phyloP scores from a whole-genome alignment of 768 basidiomycete species.

The Clavulina sp. region DNA sequence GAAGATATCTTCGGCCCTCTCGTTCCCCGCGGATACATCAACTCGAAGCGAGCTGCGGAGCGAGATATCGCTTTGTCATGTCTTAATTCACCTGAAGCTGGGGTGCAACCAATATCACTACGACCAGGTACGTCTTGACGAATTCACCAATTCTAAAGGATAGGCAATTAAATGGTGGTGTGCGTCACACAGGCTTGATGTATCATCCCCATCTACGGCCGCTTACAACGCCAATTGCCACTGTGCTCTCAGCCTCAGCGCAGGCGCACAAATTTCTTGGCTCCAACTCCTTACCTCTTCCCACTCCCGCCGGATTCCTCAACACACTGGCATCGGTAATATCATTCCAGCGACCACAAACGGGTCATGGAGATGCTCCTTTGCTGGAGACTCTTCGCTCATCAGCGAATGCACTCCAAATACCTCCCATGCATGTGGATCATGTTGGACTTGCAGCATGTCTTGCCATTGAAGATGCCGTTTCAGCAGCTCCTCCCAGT shows the following conservation, averaged over 20 bases:
- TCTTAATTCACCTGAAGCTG: conserved; percentile 25
- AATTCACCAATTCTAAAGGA: background rate
- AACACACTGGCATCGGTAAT: conserved; percentile 20
- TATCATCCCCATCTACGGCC: conserved; percentile 92
- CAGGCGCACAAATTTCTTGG: conserved; percentile 44
- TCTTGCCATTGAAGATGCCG: conserved; percentile 32
- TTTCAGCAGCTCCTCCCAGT: conserved; percentile 31
- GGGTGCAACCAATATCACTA: conserved; percentile 39
- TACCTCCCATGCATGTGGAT: conserved; percentile 89
- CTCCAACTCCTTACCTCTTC: conserved; percentile 28
- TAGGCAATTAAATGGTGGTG: conserved; percentile 5
- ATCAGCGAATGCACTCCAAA: conserved; percentile 61
- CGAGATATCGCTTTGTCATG: conserved; percentile 30
- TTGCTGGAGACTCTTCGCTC: conserved; percentile 34
- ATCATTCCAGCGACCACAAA: conserved; percentile 15
- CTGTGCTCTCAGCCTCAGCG: conserved; percentile 59
- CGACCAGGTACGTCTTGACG: conserved; percentile 56
- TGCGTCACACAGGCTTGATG: conserved; percentile 49
- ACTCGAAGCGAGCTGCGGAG: conserved; percentile 90
- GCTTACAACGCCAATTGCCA: conserved; percentile 70
- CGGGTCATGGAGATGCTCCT: conserved; percentile 18
- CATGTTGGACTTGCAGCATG: conserved; percentile 79
- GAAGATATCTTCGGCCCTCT: conserved; percentile 84
- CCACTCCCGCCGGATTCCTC: conserved; percentile 49
- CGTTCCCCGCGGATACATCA: conserved; percentile 72